phyloP scores from a whole-genome alignment of 139 green algal genomes.

The Penium margaritaceum region DNA sequence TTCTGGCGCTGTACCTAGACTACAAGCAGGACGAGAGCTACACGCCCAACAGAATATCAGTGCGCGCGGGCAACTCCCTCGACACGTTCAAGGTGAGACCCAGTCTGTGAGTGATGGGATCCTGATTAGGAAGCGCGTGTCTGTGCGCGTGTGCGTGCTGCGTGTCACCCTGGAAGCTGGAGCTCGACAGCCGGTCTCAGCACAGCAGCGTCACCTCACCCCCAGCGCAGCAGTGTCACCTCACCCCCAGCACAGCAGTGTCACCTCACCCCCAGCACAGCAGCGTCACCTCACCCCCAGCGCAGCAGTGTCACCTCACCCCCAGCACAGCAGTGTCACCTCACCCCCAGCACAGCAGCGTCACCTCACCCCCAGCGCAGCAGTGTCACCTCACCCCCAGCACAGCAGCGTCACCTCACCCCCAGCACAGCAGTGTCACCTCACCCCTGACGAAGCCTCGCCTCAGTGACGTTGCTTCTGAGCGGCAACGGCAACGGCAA shows the following conservation, averaged over 20 bases:
- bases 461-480: too few relatives aligned
- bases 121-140: neutral
- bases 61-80: conserved; percentile 70
- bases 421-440: neutral
- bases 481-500: too few relatives aligned
- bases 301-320: too few relatives aligned
- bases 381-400: too few relatives aligned
- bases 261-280: too few relatives aligned
- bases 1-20: conserved; percentile 80
- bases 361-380: too few relatives aligned
- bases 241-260: too few relatives aligned
- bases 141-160: neutral
- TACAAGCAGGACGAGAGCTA: conserved; percentile 93
- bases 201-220: neutral
- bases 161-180: neutral
- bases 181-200: neutral
- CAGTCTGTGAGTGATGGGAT: neutral
- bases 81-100: conserved; percentile 61
- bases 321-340: too few relatives aligned
- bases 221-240: neutral
- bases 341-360: neutral
- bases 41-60: conserved; percentile 76
- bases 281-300: too few relatives aligned
- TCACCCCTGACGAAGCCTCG: too few relatives aligned
- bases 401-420: neutral